phyloP scores from a whole-genome alignment of 163 green algal genomes.

The Coccomyxa subellipsoidea region DNA sequence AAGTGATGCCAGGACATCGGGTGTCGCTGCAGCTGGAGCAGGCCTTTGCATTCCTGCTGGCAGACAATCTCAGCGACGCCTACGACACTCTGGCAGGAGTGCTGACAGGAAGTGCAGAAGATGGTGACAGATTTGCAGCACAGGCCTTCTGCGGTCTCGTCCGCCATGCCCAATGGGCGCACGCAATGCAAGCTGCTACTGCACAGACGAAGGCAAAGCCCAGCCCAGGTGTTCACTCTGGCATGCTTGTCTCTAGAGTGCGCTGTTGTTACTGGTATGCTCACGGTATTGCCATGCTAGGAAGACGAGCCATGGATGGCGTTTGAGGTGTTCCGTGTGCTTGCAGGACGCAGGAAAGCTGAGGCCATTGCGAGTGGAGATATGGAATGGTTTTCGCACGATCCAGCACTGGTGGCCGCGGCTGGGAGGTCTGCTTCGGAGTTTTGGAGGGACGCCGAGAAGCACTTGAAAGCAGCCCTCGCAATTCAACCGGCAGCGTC shows the following conservation, averaged over 20 bases:
- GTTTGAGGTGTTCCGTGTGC: no score
- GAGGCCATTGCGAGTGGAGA: background rate
- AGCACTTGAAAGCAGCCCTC: background rate
- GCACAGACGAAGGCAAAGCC: background rate
- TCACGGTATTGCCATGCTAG: no score
- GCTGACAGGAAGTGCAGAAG: background rate
- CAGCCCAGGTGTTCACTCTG: background rate
- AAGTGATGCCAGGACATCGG: background rate
- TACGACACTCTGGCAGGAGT: background rate
- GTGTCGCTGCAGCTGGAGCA: slow-evolving; percentile 2
- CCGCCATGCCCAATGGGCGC: background rate
- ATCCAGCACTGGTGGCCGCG: background rate
- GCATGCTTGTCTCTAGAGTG: no score
- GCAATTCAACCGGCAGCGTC: background rate
- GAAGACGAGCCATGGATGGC: no score
- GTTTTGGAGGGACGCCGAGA: background rate
- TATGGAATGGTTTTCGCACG: slow-evolving; percentile 2
- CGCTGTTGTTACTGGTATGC: no score
- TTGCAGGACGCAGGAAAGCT: background rate
- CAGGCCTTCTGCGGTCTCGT: background rate
- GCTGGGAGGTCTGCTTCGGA: background rate
- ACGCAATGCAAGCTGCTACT: background rate
- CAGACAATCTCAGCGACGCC: background rate
- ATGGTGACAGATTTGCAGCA: background rate
- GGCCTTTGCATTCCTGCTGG: background rate